Conservation (phyloP, 768 basidiomycete species). For the Serendipita sp. region DNA sequence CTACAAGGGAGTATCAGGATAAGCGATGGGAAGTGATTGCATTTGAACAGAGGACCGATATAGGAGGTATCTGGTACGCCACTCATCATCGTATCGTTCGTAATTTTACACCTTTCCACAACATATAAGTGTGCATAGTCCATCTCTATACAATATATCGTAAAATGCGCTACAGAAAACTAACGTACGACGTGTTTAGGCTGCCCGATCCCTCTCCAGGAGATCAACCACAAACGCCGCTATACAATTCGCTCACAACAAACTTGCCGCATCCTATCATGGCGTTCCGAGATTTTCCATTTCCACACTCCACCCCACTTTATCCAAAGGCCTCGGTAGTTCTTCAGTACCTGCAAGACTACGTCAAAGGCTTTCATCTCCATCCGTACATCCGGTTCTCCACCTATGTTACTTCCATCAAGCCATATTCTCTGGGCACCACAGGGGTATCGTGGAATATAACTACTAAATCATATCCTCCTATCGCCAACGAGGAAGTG, state of each 20-base stretch:
- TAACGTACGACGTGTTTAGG: constrained; percentile 23
- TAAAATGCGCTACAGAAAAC: neutral
- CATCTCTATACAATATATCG: neutral
- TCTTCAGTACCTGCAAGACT: constrained; percentile 51
- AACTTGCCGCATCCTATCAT: constrained; percentile 69
- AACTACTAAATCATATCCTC: constrained; percentile 20
- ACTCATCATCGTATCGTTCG: neutral
- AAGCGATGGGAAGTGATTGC: constrained; percentile 47
- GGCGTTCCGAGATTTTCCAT: constrained; percentile 45
- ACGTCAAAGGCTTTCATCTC: constrained; percentile 46
- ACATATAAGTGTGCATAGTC: neutral
- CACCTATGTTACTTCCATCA: constrained; percentile 30
- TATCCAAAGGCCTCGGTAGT: constrained; percentile 39
- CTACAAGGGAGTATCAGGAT: constrained; percentile 37
- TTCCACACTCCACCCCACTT: constrained; percentile 55
- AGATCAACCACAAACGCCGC: constrained; percentile 44
- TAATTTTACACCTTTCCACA: neutral
- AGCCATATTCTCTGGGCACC: constrained; percentile 17
- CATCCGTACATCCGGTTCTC: constrained; percentile 43
- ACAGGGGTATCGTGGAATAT: constrained; percentile 34
- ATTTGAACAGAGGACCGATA: constrained; percentile 45
- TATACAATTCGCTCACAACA: constrained; percentile 70
- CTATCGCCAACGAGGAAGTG: neutral
- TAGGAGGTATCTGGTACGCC: constrained; percentile 67
- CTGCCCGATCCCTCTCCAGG: constrained; percentile 33